These are phyloP conservation scores for Quercus bicolor DNA, from an alignment of 306 rosid species.

Conservation along the genomic window DNA sequence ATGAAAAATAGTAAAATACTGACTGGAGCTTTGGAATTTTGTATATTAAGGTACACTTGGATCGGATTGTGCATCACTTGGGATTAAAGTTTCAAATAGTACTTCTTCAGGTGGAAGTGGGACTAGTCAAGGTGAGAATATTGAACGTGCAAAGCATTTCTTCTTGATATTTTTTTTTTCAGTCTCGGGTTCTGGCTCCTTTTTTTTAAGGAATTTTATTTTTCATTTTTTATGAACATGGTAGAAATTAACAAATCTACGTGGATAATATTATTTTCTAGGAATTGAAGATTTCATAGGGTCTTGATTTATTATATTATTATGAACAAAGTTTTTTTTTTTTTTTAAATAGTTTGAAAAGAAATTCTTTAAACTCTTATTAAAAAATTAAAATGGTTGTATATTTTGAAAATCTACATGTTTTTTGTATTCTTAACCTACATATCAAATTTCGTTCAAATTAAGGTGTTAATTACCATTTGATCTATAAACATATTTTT, in stretches of 20 bases:
- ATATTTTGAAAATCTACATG: too few species aligned
- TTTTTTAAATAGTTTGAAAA: too few species aligned
- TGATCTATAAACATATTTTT: too few species aligned
- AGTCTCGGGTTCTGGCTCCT: not conserved
- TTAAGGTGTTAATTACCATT: too few species aligned
- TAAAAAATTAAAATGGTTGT: too few species aligned
- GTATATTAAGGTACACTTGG: constrained; percentile 58
- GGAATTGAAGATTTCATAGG: too few species aligned
- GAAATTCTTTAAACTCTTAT: too few species aligned
- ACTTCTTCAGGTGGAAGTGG: constrained; percentile 9
- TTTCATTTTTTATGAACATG: not conserved
- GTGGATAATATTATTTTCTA: too few species aligned
- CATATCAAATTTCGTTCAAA: too few species aligned
- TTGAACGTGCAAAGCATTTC: not conserved
- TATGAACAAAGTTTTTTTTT: too few species aligned
- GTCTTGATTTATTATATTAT: too few species aligned
- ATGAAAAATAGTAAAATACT: not conserved
- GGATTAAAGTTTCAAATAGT: constrained; percentile 57
- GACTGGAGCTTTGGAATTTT: not conserved
- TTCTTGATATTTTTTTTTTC: not conserved
- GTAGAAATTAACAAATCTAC: too few species aligned
- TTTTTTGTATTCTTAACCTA: fast-evolving
- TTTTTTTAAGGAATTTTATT: not conserved
- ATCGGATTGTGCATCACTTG: constrained; percentile 68
- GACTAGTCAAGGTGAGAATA: constrained; percentile 35